Evolutionary conservation across 1,139 yeast genomes (phyloP).

Genomic region (Pichia inconspicua): DNA sequence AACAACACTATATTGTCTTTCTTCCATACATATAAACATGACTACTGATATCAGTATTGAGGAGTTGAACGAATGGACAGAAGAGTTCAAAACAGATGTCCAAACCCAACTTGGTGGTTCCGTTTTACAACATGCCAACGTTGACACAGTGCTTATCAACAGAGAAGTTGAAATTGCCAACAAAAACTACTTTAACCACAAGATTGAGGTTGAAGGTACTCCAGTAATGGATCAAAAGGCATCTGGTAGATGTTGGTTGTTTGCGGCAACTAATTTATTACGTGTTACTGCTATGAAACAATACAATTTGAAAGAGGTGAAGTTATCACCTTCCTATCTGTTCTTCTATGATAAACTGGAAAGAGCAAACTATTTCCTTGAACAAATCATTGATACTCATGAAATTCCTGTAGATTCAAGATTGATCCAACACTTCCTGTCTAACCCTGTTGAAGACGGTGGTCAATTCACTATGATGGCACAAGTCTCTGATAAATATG

Average conservation of each 20-base stretch:
- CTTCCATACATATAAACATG: no score
- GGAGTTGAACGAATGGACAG: constrained; percentile 21
- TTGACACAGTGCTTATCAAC: constrained; percentile 33
- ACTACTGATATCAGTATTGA: constrained; percentile 13
- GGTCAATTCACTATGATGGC: constrained; percentile 84
- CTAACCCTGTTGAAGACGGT: constrained; percentile 67
- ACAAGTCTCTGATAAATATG: constrained; percentile 68
- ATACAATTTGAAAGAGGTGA: constrained; percentile 61
- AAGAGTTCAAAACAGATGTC: constrained; percentile 20
- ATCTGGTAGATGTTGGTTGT: constrained; percentile 83
- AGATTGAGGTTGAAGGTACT: constrained; percentile 55
- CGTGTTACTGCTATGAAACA: constrained; percentile 55
- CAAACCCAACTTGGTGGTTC: constrained; percentile 27
- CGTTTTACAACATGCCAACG: constrained; percentile 26
- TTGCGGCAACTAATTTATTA: constrained; percentile 70
- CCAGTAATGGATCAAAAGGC: constrained; percentile 68
- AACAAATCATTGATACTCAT: constrained; percentile 62
- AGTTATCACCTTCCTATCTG: constrained; percentile 63
- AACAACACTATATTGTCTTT: no score
- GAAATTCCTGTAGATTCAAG: constrained; percentile 60
- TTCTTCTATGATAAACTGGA: constrained; percentile 72
- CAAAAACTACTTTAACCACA: constrained; percentile 46
- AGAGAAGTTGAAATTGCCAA: constrained; percentile 36
- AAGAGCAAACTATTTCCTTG: constrained; percentile 68
- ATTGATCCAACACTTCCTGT: constrained; percentile 52